Conservation (phyloP, 345 rosid genomes). For the Gossypium arboreum region DNA sequence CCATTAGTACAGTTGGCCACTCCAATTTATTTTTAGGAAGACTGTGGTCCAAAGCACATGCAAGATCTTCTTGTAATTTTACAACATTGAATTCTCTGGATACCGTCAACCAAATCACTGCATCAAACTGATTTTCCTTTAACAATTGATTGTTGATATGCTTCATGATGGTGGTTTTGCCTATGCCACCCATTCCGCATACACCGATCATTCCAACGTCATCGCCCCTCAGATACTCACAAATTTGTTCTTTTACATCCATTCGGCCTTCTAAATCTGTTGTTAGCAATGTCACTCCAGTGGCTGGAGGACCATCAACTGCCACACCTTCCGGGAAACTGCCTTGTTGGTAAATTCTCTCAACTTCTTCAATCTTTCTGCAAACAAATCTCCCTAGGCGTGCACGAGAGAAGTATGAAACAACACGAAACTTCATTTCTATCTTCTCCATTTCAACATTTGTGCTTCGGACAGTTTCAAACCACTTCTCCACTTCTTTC, state of each 20-base stretch:
- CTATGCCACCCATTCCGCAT: slow-evolving; percentile 2
- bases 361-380: neutral
- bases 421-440: neutral
- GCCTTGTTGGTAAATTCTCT: neutral
- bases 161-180: slow-evolving; percentile 2
- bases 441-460: neutral
- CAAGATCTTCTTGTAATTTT: slow-evolving; percentile 5
- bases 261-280: neutral
- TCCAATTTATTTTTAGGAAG: neutral
- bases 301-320: neutral
- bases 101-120: neutral
- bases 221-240: neutral
- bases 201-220: slow-evolving; percentile 3
- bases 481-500: slow-evolving; percentile 10
- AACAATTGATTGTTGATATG: slow-evolving; percentile 8
- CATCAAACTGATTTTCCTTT: slow-evolving; percentile 3
- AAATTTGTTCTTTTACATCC: slow-evolving; percentile 8
- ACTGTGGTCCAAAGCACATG: neutral
- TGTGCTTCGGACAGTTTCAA: neutral
- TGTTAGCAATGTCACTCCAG: neutral
- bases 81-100: neutral
- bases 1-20: neutral
- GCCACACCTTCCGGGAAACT: slow-evolving; percentile 9
- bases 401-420: slow-evolving; percentile 1
- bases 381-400: neutral